Conservation (phyloP, 345 rosid genomes). For the Tarenaya hassleriana region DNA sequence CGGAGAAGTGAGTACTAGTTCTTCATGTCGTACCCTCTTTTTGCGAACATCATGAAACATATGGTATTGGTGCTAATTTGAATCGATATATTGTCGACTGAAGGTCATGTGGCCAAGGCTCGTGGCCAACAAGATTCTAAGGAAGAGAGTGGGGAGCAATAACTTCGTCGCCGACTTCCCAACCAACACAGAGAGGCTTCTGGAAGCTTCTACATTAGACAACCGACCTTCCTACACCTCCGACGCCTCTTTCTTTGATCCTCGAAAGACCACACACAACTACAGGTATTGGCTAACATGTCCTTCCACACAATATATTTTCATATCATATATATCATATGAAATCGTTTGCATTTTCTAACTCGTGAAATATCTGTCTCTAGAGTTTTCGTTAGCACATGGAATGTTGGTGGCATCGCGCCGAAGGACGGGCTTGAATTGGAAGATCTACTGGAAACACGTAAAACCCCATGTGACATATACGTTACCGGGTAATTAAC, state of each 20-base stretch:
- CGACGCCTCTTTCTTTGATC: constrained; percentile 28
- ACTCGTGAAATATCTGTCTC: neutral
- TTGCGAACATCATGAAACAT: neutral
- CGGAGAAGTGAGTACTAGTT: constrained; percentile 36
- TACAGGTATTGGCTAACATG: constrained; percentile 42
- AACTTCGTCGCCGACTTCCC: constrained; percentile 78
- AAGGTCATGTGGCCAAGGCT: constrained; percentile 80
- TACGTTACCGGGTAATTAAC: constrained; percentile 68
- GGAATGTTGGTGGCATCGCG: constrained; percentile 85
- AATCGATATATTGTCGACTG: no score
- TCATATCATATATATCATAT: neutral
- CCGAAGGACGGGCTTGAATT: constrained; percentile 55
- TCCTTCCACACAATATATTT: neutral
- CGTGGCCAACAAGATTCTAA: constrained; percentile 60
- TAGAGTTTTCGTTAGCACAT: constrained; percentile 72
- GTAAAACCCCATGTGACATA: constrained; percentile 47
- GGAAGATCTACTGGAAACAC: constrained; percentile 52
- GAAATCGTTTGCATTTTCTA: neutral
- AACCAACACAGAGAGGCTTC: constrained; percentile 23
- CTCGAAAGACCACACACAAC: constrained; percentile 30
- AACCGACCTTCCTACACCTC: constrained; percentile 25
- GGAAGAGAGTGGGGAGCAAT: constrained; percentile 57
- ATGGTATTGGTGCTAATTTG: constrained; percentile 6
- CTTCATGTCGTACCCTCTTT: neutral
- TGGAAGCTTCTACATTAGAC: constrained; percentile 29